Base-by-base conservation (phyloP, 2,329 filamentous ascomycete species). In the Colletotrichum sansevieriae region DNA sequence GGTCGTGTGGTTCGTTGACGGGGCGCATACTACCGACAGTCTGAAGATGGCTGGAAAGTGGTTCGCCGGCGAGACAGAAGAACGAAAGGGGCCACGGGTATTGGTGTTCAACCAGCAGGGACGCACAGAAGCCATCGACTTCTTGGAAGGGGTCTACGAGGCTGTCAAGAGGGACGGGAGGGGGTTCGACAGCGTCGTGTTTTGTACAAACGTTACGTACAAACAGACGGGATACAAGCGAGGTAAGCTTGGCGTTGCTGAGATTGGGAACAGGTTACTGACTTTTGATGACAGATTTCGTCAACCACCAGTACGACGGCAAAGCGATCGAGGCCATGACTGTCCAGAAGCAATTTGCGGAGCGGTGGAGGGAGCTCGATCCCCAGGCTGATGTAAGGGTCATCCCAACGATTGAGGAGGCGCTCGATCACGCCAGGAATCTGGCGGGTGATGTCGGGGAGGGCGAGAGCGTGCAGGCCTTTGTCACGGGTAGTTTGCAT, bases 21-120 rank as follows among this genome's bases (percentile, higher is more conserved):
- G 95, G 3, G 95, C 93, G 2, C 95, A 98, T 76, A 98, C 95
- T 0, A 83, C 90, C 22, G 94, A 97, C 73, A 97, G 93, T 73
- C 89, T 98, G 71, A 85, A 88, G 60, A 86, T 93, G 47, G 92
- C 92, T 11, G 93, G 89, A 3, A 84, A 83, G 72, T 98, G 95
- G 95, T 95, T 95, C 74, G 87, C 87, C 2, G 90, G 97, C 75
- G 92, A 92, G 5, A 81, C 39, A 5, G 29, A 2, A 9, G 35
- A 15, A 15, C 43, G 44, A 15, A 57, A 15, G 29, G 57, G 67
- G 6, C 63, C 63, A 15, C 13, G 67, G 47, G 79, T 85, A 55
- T 83, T 99, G 59, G 91, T 98, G 63, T 99, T 98, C 85, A 98
- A 98, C 78, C 96, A 98, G 79, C 88, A 90, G 76, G 87, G 86